Evolutionary conservation across 495 filamentous ascomycete genomes (phyloP), one percentile per base, ranked within the genome.

Genomic region (Echria macrotheca): DNA sequence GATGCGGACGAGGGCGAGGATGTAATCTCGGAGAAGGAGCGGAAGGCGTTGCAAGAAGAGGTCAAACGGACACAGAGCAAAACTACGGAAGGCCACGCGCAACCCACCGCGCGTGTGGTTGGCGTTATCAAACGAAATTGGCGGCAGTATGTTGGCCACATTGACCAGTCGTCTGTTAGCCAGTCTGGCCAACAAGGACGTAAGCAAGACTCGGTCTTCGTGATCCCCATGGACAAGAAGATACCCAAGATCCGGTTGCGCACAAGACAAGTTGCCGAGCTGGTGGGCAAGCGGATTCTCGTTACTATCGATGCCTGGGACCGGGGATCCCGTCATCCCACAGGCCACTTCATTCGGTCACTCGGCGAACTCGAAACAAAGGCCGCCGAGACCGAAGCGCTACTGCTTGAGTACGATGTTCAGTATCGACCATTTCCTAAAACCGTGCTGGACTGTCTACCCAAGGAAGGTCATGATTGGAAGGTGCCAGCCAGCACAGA

Each of bases 361-460:
- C 69, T 98, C 12, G 93, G 93, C 49, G 90, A 96, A 53, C 63
- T 98, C 23, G 93, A 98, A 65, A 91, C 86, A 3, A 96, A 97
- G 68, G 89, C 83, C 7, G 93, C 93, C 5, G 93, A 97, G 67
- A 98, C 93, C 0, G 94, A 98, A 62, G 94, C 94, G 24, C 68
- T 98, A 35, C 73, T 98, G 1, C 76, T 98, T 3, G 93, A 98
- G 63, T 95, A 89, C 59, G 94, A 97, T 63, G 91, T 98, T 21
- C 93, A 98, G 61, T 98, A 98, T 67, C 82, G 91, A 44, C 94
- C 93, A 4, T 98, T 98, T 68, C 91, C 93, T 7, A 96, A 94
- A 64, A 83, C 86, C 1, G 91, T 98, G 18, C 64, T 97, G 36
- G 90, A 97, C 65, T 98, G 93, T 61, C 74, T 98, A 44, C 93